Base-by-base conservation (phyloP, 73 alveolate genomes). In the Chromera velia region DNA sequence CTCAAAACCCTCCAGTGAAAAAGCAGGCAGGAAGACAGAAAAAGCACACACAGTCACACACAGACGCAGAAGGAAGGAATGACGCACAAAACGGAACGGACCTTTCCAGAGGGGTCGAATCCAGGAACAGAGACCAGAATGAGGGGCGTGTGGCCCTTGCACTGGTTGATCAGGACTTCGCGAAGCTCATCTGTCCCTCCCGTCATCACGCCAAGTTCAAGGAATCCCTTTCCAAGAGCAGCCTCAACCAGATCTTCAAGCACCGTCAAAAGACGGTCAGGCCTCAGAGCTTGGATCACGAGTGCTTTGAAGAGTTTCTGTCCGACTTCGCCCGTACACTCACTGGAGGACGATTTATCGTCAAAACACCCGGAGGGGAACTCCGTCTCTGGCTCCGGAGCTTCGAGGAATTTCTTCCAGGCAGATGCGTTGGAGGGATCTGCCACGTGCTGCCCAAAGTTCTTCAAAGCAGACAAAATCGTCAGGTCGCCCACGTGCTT, bases 161-260 rank as follows among this genome's bases (percentile, higher is more conserved):
- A 65, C 63, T 86, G 86, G 26, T 79, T 79, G 68, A 81, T 88
- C 75, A 79, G 85, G n/a, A 76, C 85, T 66, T 83, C 72, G 71
- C 83, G 87, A 78, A 88, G 82, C 82, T 86, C 93, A n/a, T 89
- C 89, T n/a, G n/a, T n/a, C n/a, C n/a, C n/a, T n/a, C n/a, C n/a
- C n/a, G n/a, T n/a, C n/a, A n/a, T n/a, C n/a, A n/a, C n/a, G n/a
- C n/a, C n/a, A 48, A 88, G 76, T n/a, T 74, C 76, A 40, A 83
- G 66, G 40, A 88, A 88, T 29, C 88, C 93, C 32, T 88, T 87
- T 28, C 86, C 86, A n/a, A 88, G 88, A 65, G 83, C 81, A 32
- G 73, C 87, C 63, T 88, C 88, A 32, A 88, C 74, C 66, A 88
- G 71, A 45, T 40, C 72, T 29, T 80, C 72, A 47, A 77, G 81